Conservation (phyloP, 352 stramenopile genomes). For the Pythium inflatum region DNA sequence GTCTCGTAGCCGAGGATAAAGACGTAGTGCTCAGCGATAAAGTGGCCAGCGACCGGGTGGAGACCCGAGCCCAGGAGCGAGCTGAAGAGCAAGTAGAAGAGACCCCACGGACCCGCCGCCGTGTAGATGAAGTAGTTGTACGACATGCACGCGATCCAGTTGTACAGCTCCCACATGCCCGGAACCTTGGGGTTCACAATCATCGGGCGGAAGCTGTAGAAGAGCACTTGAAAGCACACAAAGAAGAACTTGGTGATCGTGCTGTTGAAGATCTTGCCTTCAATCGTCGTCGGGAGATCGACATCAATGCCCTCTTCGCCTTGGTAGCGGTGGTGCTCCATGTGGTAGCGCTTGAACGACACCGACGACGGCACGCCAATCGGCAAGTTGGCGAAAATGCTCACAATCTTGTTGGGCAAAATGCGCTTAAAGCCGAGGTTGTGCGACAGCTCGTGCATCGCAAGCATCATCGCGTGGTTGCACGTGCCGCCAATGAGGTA, state of each 20-base stretch:
- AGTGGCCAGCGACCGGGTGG: conserved; percentile 96
- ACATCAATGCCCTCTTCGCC: conserved; percentile 94
- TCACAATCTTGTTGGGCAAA: conserved; percentile 89
- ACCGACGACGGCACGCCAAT: conserved; percentile 91
- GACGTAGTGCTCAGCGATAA: conserved; percentile 98
- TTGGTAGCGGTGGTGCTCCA: conserved; percentile 97
- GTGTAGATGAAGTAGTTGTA: conserved; percentile 89
- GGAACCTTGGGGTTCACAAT: conserved; percentile 92
- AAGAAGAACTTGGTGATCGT: conserved; percentile 92
- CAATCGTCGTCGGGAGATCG: conserved; percentile 92
- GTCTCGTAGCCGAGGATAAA: conserved; percentile 96
- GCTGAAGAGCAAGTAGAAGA: conserved; percentile 93
- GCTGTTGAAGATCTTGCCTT: conserved; percentile 91
- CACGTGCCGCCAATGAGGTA: conserved; percentile 92
- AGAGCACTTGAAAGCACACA: conserved; percentile 91
- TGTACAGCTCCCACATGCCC: conserved; percentile 87
- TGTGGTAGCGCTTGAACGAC: conserved; percentile 97
- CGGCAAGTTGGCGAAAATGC: conserved; percentile 94
- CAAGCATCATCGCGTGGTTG: conserved; percentile 96
- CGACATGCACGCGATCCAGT: conserved; percentile 73
- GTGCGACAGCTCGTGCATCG: conserved; percentile 96
- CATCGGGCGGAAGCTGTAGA: conserved; percentile 94
- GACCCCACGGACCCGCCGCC: conserved; percentile 73
- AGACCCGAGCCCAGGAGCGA: conserved; percentile 92
- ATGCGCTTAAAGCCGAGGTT: conserved; percentile 95